These are phyloP conservation scores for Chaetomium sp. DNA, from an alignment of 2,329 filamentous ascomycete genomes.

Conservation along the genomic window DNA sequence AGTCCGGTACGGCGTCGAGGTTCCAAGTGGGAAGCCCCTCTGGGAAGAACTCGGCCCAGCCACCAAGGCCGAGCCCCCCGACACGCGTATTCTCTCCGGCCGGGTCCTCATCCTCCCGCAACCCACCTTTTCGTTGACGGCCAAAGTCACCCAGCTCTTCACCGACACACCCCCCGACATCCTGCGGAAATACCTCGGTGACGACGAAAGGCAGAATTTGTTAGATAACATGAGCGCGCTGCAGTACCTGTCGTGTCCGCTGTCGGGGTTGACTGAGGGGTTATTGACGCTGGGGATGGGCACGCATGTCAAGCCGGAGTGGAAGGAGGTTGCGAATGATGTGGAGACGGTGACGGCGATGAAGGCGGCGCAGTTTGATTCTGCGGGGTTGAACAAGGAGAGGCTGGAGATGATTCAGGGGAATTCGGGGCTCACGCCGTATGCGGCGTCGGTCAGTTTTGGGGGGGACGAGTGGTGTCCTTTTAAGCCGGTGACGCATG, in stretches of 20 bases:
- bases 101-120: not conserved
- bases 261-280: constrained; percentile 29
- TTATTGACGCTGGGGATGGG: constrained; percentile 32
- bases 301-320: constrained; percentile 35
- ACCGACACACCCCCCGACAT: too few relatives aligned
- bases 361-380: not conserved
- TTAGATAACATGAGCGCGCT: not conserved
- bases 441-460: constrained; percentile 15
- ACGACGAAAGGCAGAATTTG: not conserved
- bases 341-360: not conserved
- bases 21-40: not conserved
- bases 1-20: not conserved
- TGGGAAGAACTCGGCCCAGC: not conserved
- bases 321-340: not conserved
- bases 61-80: not conserved
- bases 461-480: constrained; percentile 15
- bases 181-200: not conserved
- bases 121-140: too few relatives aligned
- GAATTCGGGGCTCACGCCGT: constrained; percentile 31
- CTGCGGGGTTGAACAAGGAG: not conserved
- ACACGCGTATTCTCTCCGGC: not conserved
- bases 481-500: constrained; percentile 43
- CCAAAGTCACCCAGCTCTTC: too few relatives aligned
- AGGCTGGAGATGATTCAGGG: not conserved
- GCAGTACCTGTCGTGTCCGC: constrained; percentile 19